Evolutionary conservation across 2,329 filamentous ascomycete species (phyloP).

Genomic region (Hansfordia pulvinata): DNA sequence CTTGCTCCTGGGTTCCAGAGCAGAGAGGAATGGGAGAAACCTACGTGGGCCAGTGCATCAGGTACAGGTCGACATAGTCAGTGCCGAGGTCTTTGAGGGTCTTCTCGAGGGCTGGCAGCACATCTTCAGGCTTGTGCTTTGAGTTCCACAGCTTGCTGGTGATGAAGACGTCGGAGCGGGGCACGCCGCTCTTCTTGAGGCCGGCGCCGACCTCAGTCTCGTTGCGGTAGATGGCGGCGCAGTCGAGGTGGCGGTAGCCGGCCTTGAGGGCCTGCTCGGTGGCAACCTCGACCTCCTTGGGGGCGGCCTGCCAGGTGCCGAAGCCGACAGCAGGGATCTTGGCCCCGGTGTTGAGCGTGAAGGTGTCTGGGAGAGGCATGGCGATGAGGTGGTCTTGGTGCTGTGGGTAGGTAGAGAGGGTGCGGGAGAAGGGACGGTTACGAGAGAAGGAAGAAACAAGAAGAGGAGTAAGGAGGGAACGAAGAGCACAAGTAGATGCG

Average conservation of each 20-base stretch:
- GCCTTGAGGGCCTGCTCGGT: conserved; percentile 29
- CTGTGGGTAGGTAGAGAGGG: neutral
- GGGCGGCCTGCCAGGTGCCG: conserved; percentile 23
- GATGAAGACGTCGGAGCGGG: conserved; percentile 28
- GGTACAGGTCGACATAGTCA: conserved; percentile 38
- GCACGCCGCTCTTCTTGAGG: conserved; percentile 23
- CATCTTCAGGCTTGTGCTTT: conserved; percentile 31
- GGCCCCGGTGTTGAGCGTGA: conserved; percentile 25
- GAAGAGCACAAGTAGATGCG: too few species aligned
- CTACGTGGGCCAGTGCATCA: conserved; percentile 32
- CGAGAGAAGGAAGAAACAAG: too few species aligned
- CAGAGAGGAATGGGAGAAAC: conserved; percentile 3
- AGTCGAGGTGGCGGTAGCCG: conserved; percentile 33
- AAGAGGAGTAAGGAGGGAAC: too few species aligned
- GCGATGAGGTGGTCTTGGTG: neutral
- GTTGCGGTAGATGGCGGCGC: conserved; percentile 31
- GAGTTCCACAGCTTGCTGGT: conserved; percentile 52
- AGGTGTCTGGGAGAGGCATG: conserved; percentile 5
- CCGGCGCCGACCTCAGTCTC: conserved; percentile 27
- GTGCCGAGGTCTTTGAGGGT: conserved; percentile 33
- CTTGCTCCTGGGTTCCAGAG: too few species aligned
- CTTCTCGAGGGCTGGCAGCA: conserved; percentile 31
- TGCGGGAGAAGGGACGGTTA: neutral
- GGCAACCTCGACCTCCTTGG: conserved; percentile 30
- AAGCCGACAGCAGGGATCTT: conserved; percentile 25